A percentile compares a stretch with the other conserved stretches of the same genome.
Conservation (phyloP, 495 filamentous ascomycete genomes). For the Podospora tetraspora region DNA sequence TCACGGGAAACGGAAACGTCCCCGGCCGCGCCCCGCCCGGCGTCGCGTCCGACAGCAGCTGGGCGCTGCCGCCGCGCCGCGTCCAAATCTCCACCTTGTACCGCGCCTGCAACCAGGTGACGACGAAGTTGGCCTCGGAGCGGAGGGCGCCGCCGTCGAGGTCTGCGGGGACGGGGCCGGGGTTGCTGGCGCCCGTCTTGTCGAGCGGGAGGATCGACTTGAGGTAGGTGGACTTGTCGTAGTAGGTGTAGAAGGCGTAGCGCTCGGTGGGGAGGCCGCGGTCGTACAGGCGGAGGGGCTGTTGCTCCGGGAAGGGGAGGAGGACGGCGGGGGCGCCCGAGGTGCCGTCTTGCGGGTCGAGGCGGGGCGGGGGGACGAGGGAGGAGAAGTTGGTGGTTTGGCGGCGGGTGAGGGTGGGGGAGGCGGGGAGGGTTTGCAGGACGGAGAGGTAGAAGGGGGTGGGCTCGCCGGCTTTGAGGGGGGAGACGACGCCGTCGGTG, state of each 20-base stretch:
- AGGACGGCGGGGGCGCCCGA: slow-evolving; percentile 61
- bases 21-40: slow-evolving; percentile 48
- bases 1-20: slow-evolving; percentile 81
- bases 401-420: slow-evolving; percentile 14
- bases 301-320: slow-evolving; percentile 59
- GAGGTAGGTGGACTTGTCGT: slow-evolving; percentile 80
- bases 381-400: slow-evolving; percentile 38
- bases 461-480: slow-evolving; percentile 58
- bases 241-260: slow-evolving; percentile 93
- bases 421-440: slow-evolving; percentile 27
- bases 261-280: slow-evolving; percentile 73
- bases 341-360: slow-evolving; percentile 59
- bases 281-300: slow-evolving; percentile 83
- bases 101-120: slow-evolving; percentile 78
- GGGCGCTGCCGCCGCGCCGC: slow-evolving; percentile 40
- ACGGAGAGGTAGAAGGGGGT: slow-evolving; percentile 66
- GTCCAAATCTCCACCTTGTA: slow-evolving; percentile 95
- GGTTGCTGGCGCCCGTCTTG: slow-evolving; percentile 19
- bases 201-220: slow-evolving; percentile 43
- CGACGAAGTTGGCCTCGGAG: slow-evolving; percentile 57
- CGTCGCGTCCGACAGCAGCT: slow-evolving; percentile 34
- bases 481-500: slow-evolving; percentile 59
- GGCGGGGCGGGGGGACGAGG: slow-evolving; percentile 55
- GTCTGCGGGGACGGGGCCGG: slow-evolving; percentile 46
- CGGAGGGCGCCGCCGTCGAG: slow-evolving; percentile 58